Conservation (phyloP, 257 asterid genomes). For the Dorcoceras hygrometricum region DNA sequence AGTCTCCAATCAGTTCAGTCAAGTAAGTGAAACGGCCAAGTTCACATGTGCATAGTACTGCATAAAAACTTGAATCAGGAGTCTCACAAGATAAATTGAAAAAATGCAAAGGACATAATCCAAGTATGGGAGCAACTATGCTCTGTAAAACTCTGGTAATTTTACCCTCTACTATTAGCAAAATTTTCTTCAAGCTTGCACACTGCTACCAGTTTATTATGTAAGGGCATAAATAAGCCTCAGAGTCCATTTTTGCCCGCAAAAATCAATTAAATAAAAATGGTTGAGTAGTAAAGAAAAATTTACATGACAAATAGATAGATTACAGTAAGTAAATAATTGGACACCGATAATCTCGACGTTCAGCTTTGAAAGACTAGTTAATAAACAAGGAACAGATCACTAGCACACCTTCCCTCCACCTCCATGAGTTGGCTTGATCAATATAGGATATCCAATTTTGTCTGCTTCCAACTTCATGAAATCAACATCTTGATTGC, state of each 20-base stretch:
- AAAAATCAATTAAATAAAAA: neutral
- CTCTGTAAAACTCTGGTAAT: slow-evolving; percentile 19
- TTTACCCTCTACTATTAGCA: slow-evolving; percentile 14
- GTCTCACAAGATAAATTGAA: neutral
- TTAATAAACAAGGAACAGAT: slow-evolving; percentile 17
- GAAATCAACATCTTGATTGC: slow-evolving; percentile 75
- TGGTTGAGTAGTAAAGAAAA: neutral
- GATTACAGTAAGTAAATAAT: neutral
- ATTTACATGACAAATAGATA: neutral
- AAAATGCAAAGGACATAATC: neutral
- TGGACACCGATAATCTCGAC: slow-evolving; percentile 16
- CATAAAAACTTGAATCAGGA: neutral
- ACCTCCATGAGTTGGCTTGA: slow-evolving; percentile 99
- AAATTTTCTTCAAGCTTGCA: slow-evolving; percentile 11
- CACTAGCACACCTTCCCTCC: slow-evolving; percentile 77
- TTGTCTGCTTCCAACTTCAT: slow-evolving; percentile 92
- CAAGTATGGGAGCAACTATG: slow-evolving; percentile 19
- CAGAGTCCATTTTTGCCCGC: neutral
- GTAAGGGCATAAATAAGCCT: neutral
- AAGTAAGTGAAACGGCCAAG: slow-evolving; percentile 16
- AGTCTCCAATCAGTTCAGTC: slow-evolving; percentile 4
- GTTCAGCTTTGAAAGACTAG: slow-evolving; percentile 7
- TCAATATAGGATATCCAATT: slow-evolving; percentile 91
- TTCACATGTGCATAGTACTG: slow-evolving; percentile 6
- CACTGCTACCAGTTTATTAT: slow-evolving; percentile 6